Percentiles rank a stretch among this genome's conserved stretches.
Evolutionary conservation across 192 early-diverging fungal genomes (phyloP).

Genomic region (Coemansia pectinata): DNA sequence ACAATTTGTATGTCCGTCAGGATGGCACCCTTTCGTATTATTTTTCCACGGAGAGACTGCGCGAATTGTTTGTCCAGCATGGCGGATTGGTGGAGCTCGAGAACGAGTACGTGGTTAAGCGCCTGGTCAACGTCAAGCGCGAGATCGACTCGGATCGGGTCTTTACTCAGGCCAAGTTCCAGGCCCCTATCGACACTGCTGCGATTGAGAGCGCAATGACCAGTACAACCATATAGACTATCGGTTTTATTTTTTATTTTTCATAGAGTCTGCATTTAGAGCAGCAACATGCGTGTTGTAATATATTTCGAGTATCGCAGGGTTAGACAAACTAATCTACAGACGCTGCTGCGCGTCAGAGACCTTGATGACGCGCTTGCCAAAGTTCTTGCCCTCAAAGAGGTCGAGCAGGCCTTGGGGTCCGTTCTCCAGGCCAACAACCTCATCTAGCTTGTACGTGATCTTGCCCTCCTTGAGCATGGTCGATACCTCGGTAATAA

Average conservation of each 20-base stretch:
- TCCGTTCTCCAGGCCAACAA: slow-evolving; percentile 67
- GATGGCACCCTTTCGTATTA: slow-evolving; percentile 96
- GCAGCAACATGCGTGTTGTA: not conserved
- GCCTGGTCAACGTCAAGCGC: slow-evolving; percentile 69
- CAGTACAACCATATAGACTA: not conserved
- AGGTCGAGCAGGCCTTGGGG: slow-evolving; percentile 61
- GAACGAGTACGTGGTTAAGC: slow-evolving; percentile 65
- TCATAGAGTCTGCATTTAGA: not conserved
- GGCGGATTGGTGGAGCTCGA: slow-evolving; percentile 59
- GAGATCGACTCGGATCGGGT: slow-evolving; percentile 68
- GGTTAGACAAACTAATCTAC: not conserved
- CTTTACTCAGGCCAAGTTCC: slow-evolving; percentile 77
- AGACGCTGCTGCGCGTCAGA: slow-evolving; percentile 6
- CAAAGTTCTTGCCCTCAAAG: slow-evolving; percentile 68
- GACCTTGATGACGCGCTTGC: slow-evolving; percentile 63
- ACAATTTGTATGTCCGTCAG: slow-evolving; percentile 96
- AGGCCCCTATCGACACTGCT: slow-evolving; percentile 51
- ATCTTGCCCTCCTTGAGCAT: slow-evolving; percentile 64
- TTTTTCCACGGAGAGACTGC: slow-evolving; percentile 69
- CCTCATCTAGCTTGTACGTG: slow-evolving; percentile 58
- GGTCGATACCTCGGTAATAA: slow-evolving; percentile 57
- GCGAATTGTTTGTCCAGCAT: slow-evolving; percentile 62
- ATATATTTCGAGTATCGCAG: not conserved
- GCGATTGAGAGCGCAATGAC: slow-evolving; percentile 22
- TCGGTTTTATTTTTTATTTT: not conserved